Evolutionary conservation across 164 flowering plant species (phyloP), one percentile per base, ranked within the genome.

Genomic region (Aristolochia fimbriata): DNA sequence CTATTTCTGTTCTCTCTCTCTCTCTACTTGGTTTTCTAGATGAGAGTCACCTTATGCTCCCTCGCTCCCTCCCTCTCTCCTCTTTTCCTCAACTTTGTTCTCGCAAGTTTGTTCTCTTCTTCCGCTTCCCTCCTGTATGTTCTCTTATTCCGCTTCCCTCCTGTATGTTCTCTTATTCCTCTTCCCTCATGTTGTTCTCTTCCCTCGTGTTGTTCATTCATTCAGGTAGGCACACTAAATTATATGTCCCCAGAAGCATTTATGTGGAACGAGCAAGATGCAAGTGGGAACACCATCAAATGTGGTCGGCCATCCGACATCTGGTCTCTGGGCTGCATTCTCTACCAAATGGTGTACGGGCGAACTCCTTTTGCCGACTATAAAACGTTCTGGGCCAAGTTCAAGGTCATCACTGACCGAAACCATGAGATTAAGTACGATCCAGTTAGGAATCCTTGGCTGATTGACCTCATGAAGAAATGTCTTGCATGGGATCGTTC

Each of bases 191-290:
- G 11, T 37, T 10, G 9, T 37, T 37, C 43, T 37, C 3, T 27
- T 2, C 30, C 30, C 30, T 27, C 5, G 5, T 27, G 11, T 37
- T 10, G 9, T 37, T 37, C 43, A 3, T 10, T 37, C 9, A 3
- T 37, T 37, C 83, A 94, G 99, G 99, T 91, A 52, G 99, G 99
- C 48, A 94, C 99, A 41, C 64, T 91, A 60, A 94, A 97, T 64
- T 94, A 90, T 81, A 94, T 94, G 99, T 90, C 99, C 47, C 99
- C 99, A 0, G 97, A 93, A 75, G 97, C 99, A 67, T 93, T 90
- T 67, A 73, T 93, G 95, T 93, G 99, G 77, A 94, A 94, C 52
- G 99, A 94, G 71, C 82, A 61, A 24, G 99, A 94, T 72, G 81
- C 77, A 64, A 72, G 85, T 64, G 99, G 99, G 47, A 90, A 91